Base-by-base conservation (phyloP, 306 rosid genomes). In the Biancaea sappan region DNA sequence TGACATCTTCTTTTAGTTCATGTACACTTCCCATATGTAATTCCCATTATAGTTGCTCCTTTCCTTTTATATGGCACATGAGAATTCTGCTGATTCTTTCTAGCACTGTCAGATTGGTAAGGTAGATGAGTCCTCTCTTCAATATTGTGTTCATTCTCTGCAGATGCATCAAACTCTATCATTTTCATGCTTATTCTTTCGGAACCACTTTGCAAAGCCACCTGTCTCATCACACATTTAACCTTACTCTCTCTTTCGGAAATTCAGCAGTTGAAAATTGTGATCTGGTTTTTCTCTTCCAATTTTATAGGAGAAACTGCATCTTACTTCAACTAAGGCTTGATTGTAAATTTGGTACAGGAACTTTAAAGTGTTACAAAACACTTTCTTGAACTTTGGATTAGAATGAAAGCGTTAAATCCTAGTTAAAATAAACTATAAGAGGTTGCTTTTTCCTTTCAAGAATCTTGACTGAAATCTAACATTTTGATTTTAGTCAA, bases 1-100 rank as follows among this genome's bases (percentile, higher is more conserved):
- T 53, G 79, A 78, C 68, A 56, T n/a, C n/a, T n/a, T 56, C 75
- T 79, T 72, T 80, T 74, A 13, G 34, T 72, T 72, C 71, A 53
- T 29, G 16, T 81, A 46, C 50, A 58, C 46, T 34, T 72, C 66
- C 61, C 47, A 43, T 44, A 41, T n/a, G 24, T 28, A 18, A 40
- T 72, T 80, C 41, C 69, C 24, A n/a, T 54, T 57, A 31, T 63
- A 19, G 53, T 38, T 50, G 28, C 75, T 76, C 66, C 60, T 66
- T 8, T 73, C 69, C 66, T 70, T 21, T 57, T 18, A 57, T 15
- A 14, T 22, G 46, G 76, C 52, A 38, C 12, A 38, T n/a, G n/a
- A n/a, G n/a, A n/a, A n/a, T n/a, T n/a, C n/a, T n/a, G n/a, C n/a
- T n/a, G n/a, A n/a, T n/a, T n/a, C n/a, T n/a, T n/a, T n/a, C n/a